Percentiles rank a stretch among this genome's conserved stretches.
Conservation (phyloP, 2,329 filamentous ascomycete genomes). For the Aspergillus fumigatiaffinis region DNA sequence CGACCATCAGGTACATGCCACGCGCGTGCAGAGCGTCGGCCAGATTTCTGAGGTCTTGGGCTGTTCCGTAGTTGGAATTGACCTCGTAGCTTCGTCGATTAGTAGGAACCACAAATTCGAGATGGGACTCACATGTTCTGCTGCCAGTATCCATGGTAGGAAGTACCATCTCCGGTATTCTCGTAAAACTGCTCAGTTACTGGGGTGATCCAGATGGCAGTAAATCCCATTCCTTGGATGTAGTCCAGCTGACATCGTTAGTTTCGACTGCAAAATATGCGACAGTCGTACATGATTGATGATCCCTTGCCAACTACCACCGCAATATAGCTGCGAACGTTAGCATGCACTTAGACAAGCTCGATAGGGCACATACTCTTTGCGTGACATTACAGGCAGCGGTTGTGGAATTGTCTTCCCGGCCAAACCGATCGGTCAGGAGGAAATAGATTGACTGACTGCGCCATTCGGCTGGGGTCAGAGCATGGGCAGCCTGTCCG, state of each 20-base stretch:
- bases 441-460: slow-evolving; percentile 42
- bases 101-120: too few species aligned
- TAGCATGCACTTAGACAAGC: not conserved
- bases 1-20: slow-evolving; percentile 59
- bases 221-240: slow-evolving; percentile 45
- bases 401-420: slow-evolving; percentile 33
- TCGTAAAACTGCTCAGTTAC: slow-evolving; percentile 35
- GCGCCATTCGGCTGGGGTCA: slow-evolving; percentile 27
- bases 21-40: slow-evolving; percentile 52
- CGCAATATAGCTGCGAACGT: slow-evolving; percentile 36
- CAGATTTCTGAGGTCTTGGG: slow-evolving; percentile 56
- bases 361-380: not conserved
- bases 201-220: slow-evolving; percentile 46
- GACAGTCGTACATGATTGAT: slow-evolving; percentile 27
- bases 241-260: slow-evolving; percentile 40
- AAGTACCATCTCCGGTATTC: slow-evolving; percentile 32
- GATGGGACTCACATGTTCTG: slow-evolving; percentile 35
- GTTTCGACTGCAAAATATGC: not conserved
- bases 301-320: slow-evolving; percentile 45
- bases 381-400: slow-evolving; percentile 20
- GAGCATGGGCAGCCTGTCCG: not conserved
- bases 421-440: slow-evolving; percentile 42
- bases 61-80: slow-evolving; percentile 57
- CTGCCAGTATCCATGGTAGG: slow-evolving; percentile 49
- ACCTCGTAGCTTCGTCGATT: slow-evolving; percentile 39